Percentiles rank a stretch among this genome's conserved stretches.
Conservation (phyloP, 2,329 filamentous ascomycete genomes). For the Fusarium zealandicum region DNA sequence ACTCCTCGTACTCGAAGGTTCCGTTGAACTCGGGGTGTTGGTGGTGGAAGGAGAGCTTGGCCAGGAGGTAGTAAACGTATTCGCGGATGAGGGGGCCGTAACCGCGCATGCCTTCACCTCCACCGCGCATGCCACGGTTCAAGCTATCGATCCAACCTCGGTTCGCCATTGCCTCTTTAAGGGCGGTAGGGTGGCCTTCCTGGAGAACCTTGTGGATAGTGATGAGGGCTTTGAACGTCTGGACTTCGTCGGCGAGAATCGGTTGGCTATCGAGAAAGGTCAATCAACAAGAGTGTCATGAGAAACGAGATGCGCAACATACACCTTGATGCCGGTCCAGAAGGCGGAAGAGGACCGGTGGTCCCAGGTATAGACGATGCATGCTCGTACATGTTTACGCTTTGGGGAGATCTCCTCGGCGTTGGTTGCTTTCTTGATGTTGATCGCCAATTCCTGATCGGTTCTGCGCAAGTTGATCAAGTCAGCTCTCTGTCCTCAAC, state of each 20-base stretch:
- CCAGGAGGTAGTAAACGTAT: slow-evolving; percentile 94
- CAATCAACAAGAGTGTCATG: slow-evolving; percentile 13
- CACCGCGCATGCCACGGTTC: slow-evolving; percentile 80
- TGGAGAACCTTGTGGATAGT: slow-evolving; percentile 97
- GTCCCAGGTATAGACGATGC: slow-evolving; percentile 99
- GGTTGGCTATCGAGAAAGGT: slow-evolving; percentile 72
- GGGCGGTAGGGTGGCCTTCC: slow-evolving; percentile 87
- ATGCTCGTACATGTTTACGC: slow-evolving; percentile 94
- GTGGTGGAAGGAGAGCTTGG: slow-evolving; percentile 95
- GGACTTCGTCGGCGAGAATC: slow-evolving; percentile 96
- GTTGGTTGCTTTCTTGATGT: slow-evolving; percentile 74
- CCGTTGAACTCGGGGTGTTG: slow-evolving; percentile 98
- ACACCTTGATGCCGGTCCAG: slow-evolving; percentile 99
- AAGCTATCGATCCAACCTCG: slow-evolving; percentile 92
- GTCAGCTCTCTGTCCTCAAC: slow-evolving; percentile 23
- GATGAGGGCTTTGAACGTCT: slow-evolving; percentile 98
- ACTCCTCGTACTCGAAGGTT: slow-evolving; percentile 98
- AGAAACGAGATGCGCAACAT: slow-evolving; percentile 51
- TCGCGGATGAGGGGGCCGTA: slow-evolving; percentile 94
- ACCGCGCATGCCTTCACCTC: slow-evolving; percentile 84
- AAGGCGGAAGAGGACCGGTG: slow-evolving; percentile 95
- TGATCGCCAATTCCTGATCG: slow-evolving; percentile 72
- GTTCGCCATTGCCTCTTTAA: slow-evolving; percentile 89
- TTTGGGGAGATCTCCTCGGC: slow-evolving; percentile 73
- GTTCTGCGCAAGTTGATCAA: slow-evolving; percentile 54